phyloP scores from a whole-genome alignment of 257 asterid genomes.

The Solanum arcanum region DNA sequence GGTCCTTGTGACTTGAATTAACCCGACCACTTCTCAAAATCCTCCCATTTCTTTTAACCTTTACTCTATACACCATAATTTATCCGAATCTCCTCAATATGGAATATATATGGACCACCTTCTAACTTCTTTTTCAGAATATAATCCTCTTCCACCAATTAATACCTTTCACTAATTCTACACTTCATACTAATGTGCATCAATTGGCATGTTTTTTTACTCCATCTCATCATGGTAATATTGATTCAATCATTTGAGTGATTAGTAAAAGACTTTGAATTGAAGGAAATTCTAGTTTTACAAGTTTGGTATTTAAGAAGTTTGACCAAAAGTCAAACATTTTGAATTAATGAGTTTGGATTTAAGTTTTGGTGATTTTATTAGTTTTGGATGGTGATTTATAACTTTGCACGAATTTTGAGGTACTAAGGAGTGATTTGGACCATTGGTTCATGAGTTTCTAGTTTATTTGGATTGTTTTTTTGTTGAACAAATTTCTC shows the following conservation, averaged over 20 bases:
- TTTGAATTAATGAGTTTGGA: neutral
- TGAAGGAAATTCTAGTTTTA: neutral
- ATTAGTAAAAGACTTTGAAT: neutral
- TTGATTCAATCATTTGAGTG: neutral
- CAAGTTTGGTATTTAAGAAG: neutral
- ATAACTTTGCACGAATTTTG: neutral
- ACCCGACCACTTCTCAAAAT: neutral
- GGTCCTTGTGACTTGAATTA: conserved; percentile 1
- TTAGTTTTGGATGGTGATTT: neutral
- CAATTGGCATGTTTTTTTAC: neutral
- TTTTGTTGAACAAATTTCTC: neutral
- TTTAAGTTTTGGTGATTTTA: neutral
- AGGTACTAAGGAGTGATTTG: neutral
- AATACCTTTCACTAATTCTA: neutral
- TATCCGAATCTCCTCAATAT: conserved; percentile 7
- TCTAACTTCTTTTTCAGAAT: neutral
- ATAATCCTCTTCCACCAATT: neutral
- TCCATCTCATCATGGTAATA: neutral
- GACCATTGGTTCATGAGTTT: neutral
- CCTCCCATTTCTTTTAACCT: neutral
- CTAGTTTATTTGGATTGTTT: neutral
- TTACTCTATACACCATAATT: neutral
- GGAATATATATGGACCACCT: neutral
- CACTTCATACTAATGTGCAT: neutral
- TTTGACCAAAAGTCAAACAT: neutral